Evolutionary conservation across 169 alveolate genomes (phyloP).

Genomic region (Eimeria necatrix): DNA sequence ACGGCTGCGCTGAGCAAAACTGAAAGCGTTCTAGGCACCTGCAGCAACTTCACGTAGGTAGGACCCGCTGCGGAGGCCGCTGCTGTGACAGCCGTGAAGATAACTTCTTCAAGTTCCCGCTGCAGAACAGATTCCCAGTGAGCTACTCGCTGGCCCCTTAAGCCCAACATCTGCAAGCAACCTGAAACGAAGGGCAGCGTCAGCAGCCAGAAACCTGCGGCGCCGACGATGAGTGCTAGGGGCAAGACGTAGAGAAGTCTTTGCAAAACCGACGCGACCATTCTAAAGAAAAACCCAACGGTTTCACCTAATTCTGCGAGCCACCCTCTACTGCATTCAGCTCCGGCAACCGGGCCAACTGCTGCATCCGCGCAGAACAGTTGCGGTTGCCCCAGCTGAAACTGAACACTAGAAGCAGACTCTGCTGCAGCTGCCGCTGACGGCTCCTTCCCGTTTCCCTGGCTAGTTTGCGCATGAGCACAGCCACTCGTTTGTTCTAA

Average conservation of each 20-base stretch:
- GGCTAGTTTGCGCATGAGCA: neutral
- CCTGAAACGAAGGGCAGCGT: constrained; percentile 37
- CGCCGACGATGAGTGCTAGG: constrained; percentile 47
- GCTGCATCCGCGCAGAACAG: neutral
- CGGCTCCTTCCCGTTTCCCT: neutral
- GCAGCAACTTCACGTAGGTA: constrained; percentile 49
- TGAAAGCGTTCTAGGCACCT: neutral
- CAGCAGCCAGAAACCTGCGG: constrained; percentile 65
- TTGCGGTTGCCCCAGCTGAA: constrained; percentile 17
- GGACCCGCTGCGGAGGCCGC: constrained; percentile 76
- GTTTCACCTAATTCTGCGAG: neutral
- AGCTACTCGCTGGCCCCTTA: neutral
- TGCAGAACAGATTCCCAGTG: constrained; percentile 63
- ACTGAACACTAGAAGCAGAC: constrained; percentile 7
- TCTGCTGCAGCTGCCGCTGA: neutral
- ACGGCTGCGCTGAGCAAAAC: too few relatives aligned
- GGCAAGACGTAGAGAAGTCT: constrained; percentile 57
- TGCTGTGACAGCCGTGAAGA: constrained; percentile 66
- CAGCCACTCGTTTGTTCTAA: constrained; percentile 5
- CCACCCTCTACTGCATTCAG: neutral
- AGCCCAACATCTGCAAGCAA: constrained; percentile 31
- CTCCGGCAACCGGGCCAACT: neutral
- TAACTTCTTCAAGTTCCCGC: constrained; percentile 65
- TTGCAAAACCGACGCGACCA: constrained; percentile 16
- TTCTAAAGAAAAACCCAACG: constrained; percentile 3